These are phyloP conservation scores for Strigomonas galati DNA, from an alignment of 208 protist species.

Conservation along the genomic window DNA sequence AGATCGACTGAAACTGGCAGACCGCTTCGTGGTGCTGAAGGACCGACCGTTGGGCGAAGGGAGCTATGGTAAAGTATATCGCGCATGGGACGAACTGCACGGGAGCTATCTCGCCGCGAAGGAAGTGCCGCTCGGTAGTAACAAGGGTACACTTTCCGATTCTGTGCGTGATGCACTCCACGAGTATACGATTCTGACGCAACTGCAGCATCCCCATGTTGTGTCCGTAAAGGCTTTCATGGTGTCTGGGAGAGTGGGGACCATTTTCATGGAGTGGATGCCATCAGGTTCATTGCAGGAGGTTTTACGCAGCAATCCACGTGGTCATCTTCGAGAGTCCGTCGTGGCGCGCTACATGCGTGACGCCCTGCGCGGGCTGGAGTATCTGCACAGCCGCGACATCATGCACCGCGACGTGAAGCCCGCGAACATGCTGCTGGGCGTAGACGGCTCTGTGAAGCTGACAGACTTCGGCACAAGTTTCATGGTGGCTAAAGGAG, in stretches of 20 bases:
- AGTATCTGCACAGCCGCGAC: too few species aligned
- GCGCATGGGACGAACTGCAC: conserved; percentile 52
- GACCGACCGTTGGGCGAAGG: conserved; percentile 38
- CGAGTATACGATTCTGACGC: conserved; percentile 71
- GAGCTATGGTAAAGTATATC: conserved; percentile 51
- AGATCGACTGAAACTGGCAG: too few species aligned
- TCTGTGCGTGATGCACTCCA: too few species aligned
- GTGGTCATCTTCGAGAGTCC: conserved; percentile 51
- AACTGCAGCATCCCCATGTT: conserved; percentile 62
- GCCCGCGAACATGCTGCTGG: too few species aligned
- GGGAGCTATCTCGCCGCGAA: conserved; percentile 68
- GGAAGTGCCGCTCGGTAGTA: conserved; percentile 44
- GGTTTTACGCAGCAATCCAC: conserved; percentile 34
- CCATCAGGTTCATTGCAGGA: conserved; percentile 60
- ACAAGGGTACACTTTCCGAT: conserved; percentile 18
- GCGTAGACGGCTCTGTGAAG: too few species aligned
- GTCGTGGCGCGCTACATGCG: conserved; percentile 84
- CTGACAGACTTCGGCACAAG: conserved; percentile 84
- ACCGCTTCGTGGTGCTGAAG: conserved; percentile 48
- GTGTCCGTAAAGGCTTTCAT: conserved; percentile 66
- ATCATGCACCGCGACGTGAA: too few species aligned
- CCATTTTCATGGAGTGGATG: conserved; percentile 80
- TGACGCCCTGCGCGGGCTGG: too few species aligned
- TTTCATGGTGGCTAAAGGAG: conserved; percentile 32
- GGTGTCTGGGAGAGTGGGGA: conserved; percentile 33